A percentile compares a stretch with the other conserved stretches of the same genome.
These are phyloP conservation scores for Sophora flavescens DNA, from an alignment of 306 rosid genomes.

Conservation along the genomic window DNA sequence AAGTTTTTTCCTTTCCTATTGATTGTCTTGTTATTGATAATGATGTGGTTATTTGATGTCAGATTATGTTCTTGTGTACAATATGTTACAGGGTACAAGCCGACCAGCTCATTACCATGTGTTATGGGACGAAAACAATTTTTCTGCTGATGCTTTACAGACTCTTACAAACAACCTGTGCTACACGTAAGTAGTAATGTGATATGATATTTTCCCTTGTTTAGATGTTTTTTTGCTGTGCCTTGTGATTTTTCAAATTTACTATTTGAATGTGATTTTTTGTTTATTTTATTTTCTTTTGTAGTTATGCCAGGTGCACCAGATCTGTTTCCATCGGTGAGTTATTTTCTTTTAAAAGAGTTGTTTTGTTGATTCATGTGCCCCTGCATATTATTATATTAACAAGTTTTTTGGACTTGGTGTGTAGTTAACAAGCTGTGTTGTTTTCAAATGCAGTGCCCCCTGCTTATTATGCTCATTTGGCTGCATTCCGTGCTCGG, in stretches of 20 bases:
- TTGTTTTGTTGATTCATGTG: too few species aligned
- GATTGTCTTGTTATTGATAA: neutral
- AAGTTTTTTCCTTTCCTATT: neutral
- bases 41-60: neutral
- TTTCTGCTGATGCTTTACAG: conserved; percentile 90
- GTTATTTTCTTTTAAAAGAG: conserved; percentile 5
- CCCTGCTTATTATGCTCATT: conserved; percentile 94
- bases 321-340: conserved; percentile 95
- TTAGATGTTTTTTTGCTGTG: neutral
- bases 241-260: neutral
- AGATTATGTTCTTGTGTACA: neutral
- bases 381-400: too few species aligned
- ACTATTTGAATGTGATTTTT: neutral
- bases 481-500: conserved; percentile 95
- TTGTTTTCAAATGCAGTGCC: conserved; percentile 68
- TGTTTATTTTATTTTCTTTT: conserved; percentile 6
- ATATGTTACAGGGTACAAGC: conserved; percentile 90
- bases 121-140: conserved; percentile 93
- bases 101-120: conserved; percentile 99
- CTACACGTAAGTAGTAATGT: conserved; percentile 77
- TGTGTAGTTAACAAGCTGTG: neutral
- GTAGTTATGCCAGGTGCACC: conserved; percentile 95
- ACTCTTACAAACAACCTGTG: conserved; percentile 88
- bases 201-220: neutral
- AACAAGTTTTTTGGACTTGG: too few species aligned